Base-by-base conservation (phyloP, 768 basidiomycete species). In the Paxillus ammoniavirescens region DNA sequence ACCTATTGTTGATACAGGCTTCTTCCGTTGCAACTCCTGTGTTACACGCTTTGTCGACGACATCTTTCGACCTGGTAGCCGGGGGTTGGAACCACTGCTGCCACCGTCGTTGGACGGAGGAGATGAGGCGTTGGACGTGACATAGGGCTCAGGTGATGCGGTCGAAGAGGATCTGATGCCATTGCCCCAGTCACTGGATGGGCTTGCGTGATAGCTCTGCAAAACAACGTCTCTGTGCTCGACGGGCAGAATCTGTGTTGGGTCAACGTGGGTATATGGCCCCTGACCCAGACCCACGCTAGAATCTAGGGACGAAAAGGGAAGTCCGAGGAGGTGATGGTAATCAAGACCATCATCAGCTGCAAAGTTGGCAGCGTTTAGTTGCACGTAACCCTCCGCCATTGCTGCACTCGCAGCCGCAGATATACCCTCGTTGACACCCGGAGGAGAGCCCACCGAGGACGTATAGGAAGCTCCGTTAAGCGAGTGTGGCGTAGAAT, bases 201-300 rank as follows among this genome's bases (percentile, higher is more conserved):
- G 89, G 67, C 87, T 92, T 42, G 84, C 75, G 64, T 86, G 88
- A 73, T 82, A 83, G 57, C 75, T 75, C 41, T 77, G 71, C 63
- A 78, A 77, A 10, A 74, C 68, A 55, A 68, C 65, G 35, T 75
- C 73, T 47, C 63, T 59, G 43, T 75, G 73, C 41, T 78, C 76
- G 38, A 73, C 68, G n/a, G 75, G 76, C 54, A 81, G 70, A 42
- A 96, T 89, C 72, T 96, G 92, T n/a, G 89, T 88, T 8, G 95
- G 95, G 73, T 98, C 92, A 54, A 98, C 89, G 69, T 89, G 87
- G 35, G 89, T 90, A 71, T 81, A 89, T 7, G 82, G 80, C 43
- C 73, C 71, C 57, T 79, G 77, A 50, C 72, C 70, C 28, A 77
- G 49, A 35, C 60, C 68, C 37, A 68, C 65, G 4, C 73, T 66